Evolutionary conservation across 768 basidiomycete genomes (phyloP).

Genomic region (Pholiota conissans): DNA sequence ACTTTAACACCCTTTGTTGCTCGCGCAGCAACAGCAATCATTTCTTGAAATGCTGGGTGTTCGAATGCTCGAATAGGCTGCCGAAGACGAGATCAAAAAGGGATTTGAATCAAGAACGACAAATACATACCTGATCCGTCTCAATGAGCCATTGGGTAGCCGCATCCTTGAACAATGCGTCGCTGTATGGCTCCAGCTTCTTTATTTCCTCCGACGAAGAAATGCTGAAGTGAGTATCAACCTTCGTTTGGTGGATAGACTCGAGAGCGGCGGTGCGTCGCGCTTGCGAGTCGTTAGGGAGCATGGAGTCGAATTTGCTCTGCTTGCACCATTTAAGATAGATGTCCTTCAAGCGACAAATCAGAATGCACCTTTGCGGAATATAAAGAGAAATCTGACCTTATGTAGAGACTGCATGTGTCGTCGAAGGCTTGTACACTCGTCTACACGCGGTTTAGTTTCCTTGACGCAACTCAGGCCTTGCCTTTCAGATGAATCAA

Average conservation of each 20-base stretch:
- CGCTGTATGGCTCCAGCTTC: constrained; percentile 3
- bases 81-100: background rate
- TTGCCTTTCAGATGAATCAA: no score
- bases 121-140: constrained; percentile 6
- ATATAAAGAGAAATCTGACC: no score
- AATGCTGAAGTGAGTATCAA: constrained; percentile 12
- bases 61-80: constrained; percentile 15
- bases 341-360: background rate
- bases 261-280: background rate
- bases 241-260: constrained; percentile 6
- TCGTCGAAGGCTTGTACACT: constrained; percentile 7
- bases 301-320: constrained; percentile 17
- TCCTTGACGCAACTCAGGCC: constrained; percentile 1
- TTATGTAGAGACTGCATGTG: constrained; percentile 9
- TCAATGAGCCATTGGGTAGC: constrained; percentile 16
- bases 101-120: background rate
- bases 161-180: constrained; percentile 7
- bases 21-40: constrained; percentile 8
- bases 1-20: constrained; percentile 12
- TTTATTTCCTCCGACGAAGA: background rate
- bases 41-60: constrained; percentile 11
- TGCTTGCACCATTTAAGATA: constrained; percentile 14
- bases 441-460: background rate
- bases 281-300: constrained; percentile 13
- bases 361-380: background rate